A percentile compares a stretch with the other conserved stretches of the same genome.
Conservation (phyloP, 768 basidiomycete genomes). For the Podaxis sp. region DNA sequence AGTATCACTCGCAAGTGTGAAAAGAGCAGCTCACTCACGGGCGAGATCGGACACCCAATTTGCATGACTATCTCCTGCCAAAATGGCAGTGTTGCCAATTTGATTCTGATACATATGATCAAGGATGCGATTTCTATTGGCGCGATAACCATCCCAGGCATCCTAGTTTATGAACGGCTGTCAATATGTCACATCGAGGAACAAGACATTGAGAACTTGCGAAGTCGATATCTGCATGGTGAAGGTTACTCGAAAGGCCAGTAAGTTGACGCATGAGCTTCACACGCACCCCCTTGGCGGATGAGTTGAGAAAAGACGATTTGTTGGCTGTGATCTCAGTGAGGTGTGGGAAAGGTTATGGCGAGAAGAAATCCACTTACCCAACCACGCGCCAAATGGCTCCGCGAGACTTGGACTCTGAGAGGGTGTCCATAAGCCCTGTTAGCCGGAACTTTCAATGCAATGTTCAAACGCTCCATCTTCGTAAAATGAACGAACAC, state of each 20-base stretch:
- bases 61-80: slow-evolving; percentile 61
- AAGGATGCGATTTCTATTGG: slow-evolving; percentile 42
- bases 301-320: slow-evolving; percentile 50
- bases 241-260: neutral
- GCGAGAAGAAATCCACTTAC: slow-evolving; percentile 19
- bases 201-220: neutral
- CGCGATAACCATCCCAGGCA: slow-evolving; percentile 58
- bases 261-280: neutral
- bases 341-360: neutral
- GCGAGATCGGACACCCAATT: slow-evolving; percentile 59
- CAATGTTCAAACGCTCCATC: neutral
- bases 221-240: neutral
- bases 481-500: slow-evolving; percentile 28
- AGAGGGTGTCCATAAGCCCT: slow-evolving; percentile 46
- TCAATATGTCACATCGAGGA: neutral
- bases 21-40: slow-evolving; percentile 18
- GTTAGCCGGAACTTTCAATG: neutral
- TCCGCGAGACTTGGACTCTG: slow-evolving; percentile 38
- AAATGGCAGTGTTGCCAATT: slow-evolving; percentile 50
- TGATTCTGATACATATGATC: slow-evolving; percentile 43
- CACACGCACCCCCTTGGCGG: neutral
- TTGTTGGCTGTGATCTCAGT: slow-evolving; percentile 36
- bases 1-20: neutral
- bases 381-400: slow-evolving; percentile 54
- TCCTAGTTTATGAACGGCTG: slow-evolving; percentile 34